Evolutionary conservation across 768 basidiomycete species (phyloP), one percentile per base, ranked within the genome.

Genomic region (Russula dissimulans): DNA sequence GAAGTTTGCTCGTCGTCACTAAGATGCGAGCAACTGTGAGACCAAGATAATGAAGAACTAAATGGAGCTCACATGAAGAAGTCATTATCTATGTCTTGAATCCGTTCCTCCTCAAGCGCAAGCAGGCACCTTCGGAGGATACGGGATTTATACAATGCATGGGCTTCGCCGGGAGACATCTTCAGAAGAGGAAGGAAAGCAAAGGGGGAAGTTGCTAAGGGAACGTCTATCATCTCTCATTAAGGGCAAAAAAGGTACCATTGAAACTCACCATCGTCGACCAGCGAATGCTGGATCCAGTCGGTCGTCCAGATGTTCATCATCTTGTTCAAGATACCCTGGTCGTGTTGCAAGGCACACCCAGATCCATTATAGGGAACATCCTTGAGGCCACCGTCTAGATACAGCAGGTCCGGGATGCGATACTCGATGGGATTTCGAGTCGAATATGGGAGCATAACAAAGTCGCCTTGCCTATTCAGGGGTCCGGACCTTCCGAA

Each of bases 231-330:
- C 17, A 18, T 18, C 62, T 60, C 11, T 45, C 7, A 65, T 47
- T 54, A 31, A 26, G 54, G 44, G 54, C 26, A 5, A 22, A 32
- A 18, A 54, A 26, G 10, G 15, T 57, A 32, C n/a, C 65, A 51
- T 32, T 44, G 67, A 43, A 49, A 64, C 80, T 63, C 68, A 88
- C 89, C 77, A 70, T 82, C 75, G n/a, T 85, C 78, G 47, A 80
- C 75, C 18, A 91, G 69, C 5, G 91, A 92, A 39, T 72, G 75
- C 59, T 86, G 76, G 44, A 97, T 85, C 81, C 87, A 83, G 65
- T 91, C 89, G 0, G 86, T 79, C 0, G 84, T 79, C 95, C 97
- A 99, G 57, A 99, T 95, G 70, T 88, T 93, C 74, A 91, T 84
- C 62, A 94, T 74, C 58, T 82, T 86, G 51, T 74, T 73, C 47